These are phyloP conservation scores for Elasticomyces elasticus DNA, from an alignment of 495 filamentous ascomycete genomes.

Conservation along the genomic window DNA sequence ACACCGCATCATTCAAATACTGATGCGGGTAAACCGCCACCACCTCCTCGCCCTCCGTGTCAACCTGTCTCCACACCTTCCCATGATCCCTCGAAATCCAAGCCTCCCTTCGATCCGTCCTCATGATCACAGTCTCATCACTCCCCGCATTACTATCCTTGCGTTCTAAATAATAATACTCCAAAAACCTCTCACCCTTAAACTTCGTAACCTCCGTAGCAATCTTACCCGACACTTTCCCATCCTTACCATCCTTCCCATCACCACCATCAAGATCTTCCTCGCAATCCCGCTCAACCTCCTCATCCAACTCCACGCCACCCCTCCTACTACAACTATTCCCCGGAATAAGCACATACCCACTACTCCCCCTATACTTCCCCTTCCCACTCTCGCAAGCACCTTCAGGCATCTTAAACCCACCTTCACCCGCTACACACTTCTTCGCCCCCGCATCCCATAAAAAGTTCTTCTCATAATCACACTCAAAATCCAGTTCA, in stretches of 20 bases:
- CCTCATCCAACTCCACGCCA: constrained; percentile 47
- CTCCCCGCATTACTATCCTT: constrained; percentile 44
- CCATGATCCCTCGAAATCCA: constrained; percentile 74
- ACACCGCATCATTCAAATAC: constrained; percentile 72
- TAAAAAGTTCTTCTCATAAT: constrained; percentile 83
- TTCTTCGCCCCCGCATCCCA: constrained; percentile 44
- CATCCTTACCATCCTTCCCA: constrained; percentile 35
- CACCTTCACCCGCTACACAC: constrained; percentile 52
- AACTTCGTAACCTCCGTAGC: constrained; percentile 47
- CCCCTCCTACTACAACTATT: constrained; percentile 61
- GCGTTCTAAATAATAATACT: constrained; percentile 79
- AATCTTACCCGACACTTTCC: constrained; percentile 52
- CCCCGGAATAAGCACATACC: constrained; percentile 85
- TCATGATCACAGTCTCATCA: constrained; percentile 79
- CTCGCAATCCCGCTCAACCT: constrained; percentile 49
- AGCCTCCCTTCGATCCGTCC: constrained; percentile 53
- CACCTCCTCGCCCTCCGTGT: constrained; percentile 49
- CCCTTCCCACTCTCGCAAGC: constrained; percentile 56
- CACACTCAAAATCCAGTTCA: constrained; percentile 81
- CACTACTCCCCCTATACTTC: constrained; percentile 73
- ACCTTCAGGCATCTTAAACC: constrained; percentile 44
- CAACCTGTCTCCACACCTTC: constrained; percentile 63
- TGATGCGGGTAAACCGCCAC: constrained; percentile 59
- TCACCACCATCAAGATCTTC: no score
- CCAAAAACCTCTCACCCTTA: constrained; percentile 41